These are phyloP conservation scores for Scenedesmus sp. DNA, from an alignment of 163 green algal genomes.

Conservation along the genomic window DNA sequence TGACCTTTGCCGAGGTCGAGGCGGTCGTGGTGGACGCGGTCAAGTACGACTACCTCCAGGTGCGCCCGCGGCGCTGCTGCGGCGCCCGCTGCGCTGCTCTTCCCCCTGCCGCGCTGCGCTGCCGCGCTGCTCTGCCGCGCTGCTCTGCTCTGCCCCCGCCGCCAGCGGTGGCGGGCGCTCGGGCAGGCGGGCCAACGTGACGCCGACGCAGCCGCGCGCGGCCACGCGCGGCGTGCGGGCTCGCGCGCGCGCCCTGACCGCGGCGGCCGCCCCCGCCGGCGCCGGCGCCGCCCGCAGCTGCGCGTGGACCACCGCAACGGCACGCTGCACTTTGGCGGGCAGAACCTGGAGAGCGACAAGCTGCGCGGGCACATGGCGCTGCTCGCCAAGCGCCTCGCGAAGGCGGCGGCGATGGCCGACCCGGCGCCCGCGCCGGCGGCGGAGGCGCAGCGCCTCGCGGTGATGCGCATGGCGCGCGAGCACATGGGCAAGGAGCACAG, in stretches of 20 bases:
- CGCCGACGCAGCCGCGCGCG: too few species aligned
- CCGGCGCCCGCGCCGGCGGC: slow-evolving; percentile 19
- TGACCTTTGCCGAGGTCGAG: slow-evolving; percentile 81
- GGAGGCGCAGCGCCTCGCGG: slow-evolving; percentile 43
- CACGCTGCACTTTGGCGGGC: slow-evolving; percentile 89
- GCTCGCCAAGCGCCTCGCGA: slow-evolving; percentile 79
- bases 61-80: slow-evolving; percentile 46
- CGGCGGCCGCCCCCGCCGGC: too few species aligned
- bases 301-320: slow-evolving; percentile 92
- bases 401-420: slow-evolving; percentile 77
- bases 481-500: slow-evolving; percentile 59
- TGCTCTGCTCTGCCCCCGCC: too few species aligned
- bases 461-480: slow-evolving; percentile 59
- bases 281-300: slow-evolving; percentile 53
- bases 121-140: too few species aligned
- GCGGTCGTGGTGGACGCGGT: slow-evolving; percentile 92
- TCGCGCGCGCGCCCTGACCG: too few species aligned
- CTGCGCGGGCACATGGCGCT: slow-evolving; percentile 55
- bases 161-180: too few species aligned
- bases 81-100: neutral
- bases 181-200: too few species aligned
- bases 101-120: neutral
- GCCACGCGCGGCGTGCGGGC: too few species aligned
- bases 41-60: slow-evolving; percentile 85
- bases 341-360: slow-evolving; percentile 64